Percentiles rank a stretch among this genome's conserved stretches.
phyloP scores from a whole-genome alignment of 371 early-diverging fungal genomes.

The Synchytrium microbalum region DNA sequence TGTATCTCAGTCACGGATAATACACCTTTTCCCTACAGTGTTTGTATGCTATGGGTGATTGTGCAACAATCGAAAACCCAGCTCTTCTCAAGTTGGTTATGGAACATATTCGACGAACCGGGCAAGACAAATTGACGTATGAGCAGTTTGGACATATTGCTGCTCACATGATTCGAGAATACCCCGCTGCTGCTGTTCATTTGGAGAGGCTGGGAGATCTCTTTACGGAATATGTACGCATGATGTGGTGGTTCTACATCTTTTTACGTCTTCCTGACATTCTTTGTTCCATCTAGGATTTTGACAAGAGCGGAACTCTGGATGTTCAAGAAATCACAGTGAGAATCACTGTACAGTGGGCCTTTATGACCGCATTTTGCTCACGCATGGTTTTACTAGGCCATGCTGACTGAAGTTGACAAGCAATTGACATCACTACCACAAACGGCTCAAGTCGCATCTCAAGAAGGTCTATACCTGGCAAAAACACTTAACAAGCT shows the following conservation, averaged over 20 bases:
- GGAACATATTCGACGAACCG: slow-evolving; percentile 18
- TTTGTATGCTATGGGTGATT: slow-evolving; percentile 37
- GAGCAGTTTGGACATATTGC: slow-evolving; percentile 42
- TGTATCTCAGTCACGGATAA: not conserved
- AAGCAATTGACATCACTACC: slow-evolving; percentile 52
- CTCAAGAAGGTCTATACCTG: slow-evolving; percentile 30
- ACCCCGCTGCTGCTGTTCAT: slow-evolving; percentile 51
- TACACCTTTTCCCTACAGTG: too few species aligned
- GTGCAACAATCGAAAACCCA: slow-evolving; percentile 55
- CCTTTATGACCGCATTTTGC: not conserved
- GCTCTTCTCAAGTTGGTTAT: slow-evolving; percentile 3
- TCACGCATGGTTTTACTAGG: not conserved
- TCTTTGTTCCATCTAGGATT: slow-evolving; percentile 43
- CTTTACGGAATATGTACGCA: not conserved
- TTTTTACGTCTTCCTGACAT: not conserved
- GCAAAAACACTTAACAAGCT: slow-evolving; percentile 38
- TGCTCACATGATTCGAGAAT: slow-evolving; percentile 32
- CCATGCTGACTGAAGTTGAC: slow-evolving; percentile 51
- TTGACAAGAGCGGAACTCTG: slow-evolving; percentile 47
- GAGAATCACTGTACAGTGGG: not conserved
- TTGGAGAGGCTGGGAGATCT: slow-evolving; percentile 30
- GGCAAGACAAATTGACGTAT: slow-evolving; percentile 43
- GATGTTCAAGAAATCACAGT: slow-evolving; percentile 52
- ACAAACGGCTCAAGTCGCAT: slow-evolving; percentile 32
- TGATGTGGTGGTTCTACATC: slow-evolving; percentile 2